A percentile compares a stretch with the other conserved stretches of the same genome.
phyloP scores from a whole-genome alignment of 2,329 filamentous ascomycete species.

The Seiridium unicorne region DNA sequence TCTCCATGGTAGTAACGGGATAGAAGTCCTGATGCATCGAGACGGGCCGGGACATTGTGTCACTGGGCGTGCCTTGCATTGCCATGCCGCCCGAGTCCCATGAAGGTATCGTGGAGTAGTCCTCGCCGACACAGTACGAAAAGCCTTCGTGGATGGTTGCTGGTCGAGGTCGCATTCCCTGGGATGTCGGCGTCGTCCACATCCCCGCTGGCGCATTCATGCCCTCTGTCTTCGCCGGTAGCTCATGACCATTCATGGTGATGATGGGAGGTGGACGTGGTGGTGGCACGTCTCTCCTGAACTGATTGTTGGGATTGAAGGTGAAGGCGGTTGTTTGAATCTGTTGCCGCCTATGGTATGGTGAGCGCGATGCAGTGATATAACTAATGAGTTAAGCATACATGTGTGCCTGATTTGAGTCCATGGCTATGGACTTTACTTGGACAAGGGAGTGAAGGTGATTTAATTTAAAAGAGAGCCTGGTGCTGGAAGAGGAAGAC shows the following conservation, averaged over 20 bases:
- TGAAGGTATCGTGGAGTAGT: conserved; percentile 49
- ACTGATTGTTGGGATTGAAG: conserved; percentile 47
- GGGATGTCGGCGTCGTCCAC: conserved; percentile 56
- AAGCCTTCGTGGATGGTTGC: conserved; percentile 62
- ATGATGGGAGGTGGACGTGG: conserved; percentile 41
- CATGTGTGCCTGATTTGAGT: conserved; percentile 50
- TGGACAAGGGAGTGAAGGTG: conserved; percentile 30
- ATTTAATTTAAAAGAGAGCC: conserved; percentile 33
- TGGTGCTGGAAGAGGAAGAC: conserved; percentile 29
- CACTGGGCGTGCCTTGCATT: conserved; percentile 48
- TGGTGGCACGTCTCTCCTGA: conserved; percentile 41
- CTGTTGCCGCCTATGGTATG: conserved; percentile 42
- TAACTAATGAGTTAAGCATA: conserved; percentile 35
- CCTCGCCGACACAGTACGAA: conserved; percentile 55
- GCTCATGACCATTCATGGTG: conserved; percentile 51
- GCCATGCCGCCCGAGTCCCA: conserved; percentile 55
- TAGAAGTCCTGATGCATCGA: conserved; percentile 60
- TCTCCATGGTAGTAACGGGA: conserved; percentile 46
- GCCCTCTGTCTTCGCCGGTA: conserved; percentile 45
- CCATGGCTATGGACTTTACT: conserved; percentile 41
- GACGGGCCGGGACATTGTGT: conserved; percentile 52
- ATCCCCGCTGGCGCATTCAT: conserved; percentile 43
- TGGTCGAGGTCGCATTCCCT: conserved; percentile 50
- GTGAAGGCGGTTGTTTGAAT: conserved; percentile 48
- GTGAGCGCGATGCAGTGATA: conserved; percentile 32